Evolutionary conservation across 2,329 filamentous ascomycete species (phyloP).

Genomic region (Fonsecaea nubica): DNA sequence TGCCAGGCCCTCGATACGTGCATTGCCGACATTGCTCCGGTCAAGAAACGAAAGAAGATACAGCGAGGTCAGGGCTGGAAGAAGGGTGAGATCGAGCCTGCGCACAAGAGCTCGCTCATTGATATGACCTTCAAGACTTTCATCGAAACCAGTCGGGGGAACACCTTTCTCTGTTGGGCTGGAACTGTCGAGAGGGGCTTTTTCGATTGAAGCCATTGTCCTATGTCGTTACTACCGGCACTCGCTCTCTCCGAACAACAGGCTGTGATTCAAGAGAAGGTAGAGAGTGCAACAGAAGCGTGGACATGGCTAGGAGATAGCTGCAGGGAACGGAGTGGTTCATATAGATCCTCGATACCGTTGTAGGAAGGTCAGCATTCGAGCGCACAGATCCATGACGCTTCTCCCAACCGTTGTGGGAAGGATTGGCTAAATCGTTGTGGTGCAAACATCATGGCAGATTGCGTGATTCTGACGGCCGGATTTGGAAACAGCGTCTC

Average conservation of each 20-base stretch:
- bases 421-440: neutral
- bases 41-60: slow-evolving; percentile 55
- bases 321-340: neutral
- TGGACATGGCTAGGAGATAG: neutral
- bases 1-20: slow-evolving; percentile 48
- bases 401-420: neutral
- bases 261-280: neutral
- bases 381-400: neutral
- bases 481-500: neutral
- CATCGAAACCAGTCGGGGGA: neutral
- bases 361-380: neutral
- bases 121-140: slow-evolving; percentile 35
- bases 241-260: neutral
- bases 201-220: slow-evolving; percentile 12
- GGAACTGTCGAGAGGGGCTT: neutral
- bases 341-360: neutral
- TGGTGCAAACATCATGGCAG: slow-evolving; percentile 15
- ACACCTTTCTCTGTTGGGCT: neutral
- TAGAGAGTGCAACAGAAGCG: neutral
- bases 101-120: slow-evolving; percentile 51
- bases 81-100: slow-evolving; percentile 53
- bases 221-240: neutral
- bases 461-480: slow-evolving; percentile 20
- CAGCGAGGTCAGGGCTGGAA: slow-evolving; percentile 53
- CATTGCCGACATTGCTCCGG: slow-evolving; percentile 53